A percentile compares a stretch with the other conserved stretches of the same genome.
Conservation (phyloP, 495 filamentous ascomycete genomes). For the Podospora tetraspora region DNA sequence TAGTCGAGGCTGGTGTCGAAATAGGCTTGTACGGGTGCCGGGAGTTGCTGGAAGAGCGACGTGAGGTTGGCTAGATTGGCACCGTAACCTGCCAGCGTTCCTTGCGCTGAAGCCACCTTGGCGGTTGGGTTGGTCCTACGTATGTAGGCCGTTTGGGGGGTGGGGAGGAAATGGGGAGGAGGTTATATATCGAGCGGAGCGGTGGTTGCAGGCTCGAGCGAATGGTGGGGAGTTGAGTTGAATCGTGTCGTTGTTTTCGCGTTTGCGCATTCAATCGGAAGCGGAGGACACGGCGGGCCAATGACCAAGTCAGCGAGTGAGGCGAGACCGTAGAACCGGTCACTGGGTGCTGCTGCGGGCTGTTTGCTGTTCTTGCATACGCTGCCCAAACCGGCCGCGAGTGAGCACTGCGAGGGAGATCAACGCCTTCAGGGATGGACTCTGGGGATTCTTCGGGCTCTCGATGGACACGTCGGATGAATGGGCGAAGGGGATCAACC, state of each 20-base stretch:
- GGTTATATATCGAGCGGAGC: slow-evolving; percentile 18
- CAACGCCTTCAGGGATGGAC: slow-evolving; percentile 14
- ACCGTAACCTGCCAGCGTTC: slow-evolving; percentile 47
- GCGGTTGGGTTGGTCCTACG: slow-evolving; percentile 37
- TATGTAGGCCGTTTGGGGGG: slow-evolving; percentile 36
- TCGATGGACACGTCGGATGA: not conserved
- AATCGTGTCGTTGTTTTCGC: slow-evolving; percentile 17
- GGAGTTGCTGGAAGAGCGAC: slow-evolving; percentile 31
- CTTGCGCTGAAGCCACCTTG: slow-evolving; percentile 53
- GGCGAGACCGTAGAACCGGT: slow-evolving; percentile 3
- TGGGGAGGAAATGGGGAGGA: slow-evolving; percentile 11
- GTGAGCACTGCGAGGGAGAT: slow-evolving; percentile 20
- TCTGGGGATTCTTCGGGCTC: not conserved
- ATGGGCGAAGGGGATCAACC: not conserved
- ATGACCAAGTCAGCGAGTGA: slow-evolving; percentile 15
- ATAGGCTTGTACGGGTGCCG: slow-evolving; percentile 44
- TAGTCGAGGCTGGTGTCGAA: slow-evolving; percentile 39
- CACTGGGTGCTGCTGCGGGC: slow-evolving; percentile 14
- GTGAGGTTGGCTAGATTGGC: slow-evolving; percentile 42
- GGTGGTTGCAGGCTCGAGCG: slow-evolving; percentile 13
- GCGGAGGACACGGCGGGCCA: slow-evolving; percentile 16
- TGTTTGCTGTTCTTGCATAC: slow-evolving; percentile 22
- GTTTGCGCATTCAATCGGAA: slow-evolving; percentile 19
- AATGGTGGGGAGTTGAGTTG: slow-evolving; percentile 7
- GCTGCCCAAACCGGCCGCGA: slow-evolving; percentile 17